A percentile compares a stretch with the other conserved stretches of the same genome.
Conservation (phyloP, 169 alveolate genomes). For the Plasmodium relictum region DNA sequence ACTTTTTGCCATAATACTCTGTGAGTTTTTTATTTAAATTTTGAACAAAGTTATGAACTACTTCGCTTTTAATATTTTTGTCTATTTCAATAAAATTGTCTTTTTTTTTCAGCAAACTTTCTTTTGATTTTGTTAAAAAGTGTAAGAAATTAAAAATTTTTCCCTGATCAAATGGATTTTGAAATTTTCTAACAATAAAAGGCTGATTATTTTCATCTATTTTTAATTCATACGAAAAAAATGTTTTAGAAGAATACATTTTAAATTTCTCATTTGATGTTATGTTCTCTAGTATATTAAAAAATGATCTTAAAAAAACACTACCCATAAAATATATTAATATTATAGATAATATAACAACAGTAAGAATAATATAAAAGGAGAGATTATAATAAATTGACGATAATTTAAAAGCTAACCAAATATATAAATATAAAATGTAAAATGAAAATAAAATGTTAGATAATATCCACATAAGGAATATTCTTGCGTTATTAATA, state of each 20-base stretch:
- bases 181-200: slow-evolving; percentile 25
- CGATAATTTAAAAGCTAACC: background rate
- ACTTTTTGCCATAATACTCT: slow-evolving; percentile 4
- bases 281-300: slow-evolving; percentile 66
- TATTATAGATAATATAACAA: slow-evolving; percentile 11
- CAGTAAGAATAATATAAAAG: slow-evolving; percentile 9
- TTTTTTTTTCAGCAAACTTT: slow-evolving; percentile 4
- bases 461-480: slow-evolving; percentile 41
- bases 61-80: slow-evolving; percentile 15
- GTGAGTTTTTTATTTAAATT: slow-evolving; percentile 16
- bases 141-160: slow-evolving; percentile 10
- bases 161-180: slow-evolving; percentile 73
- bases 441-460: slow-evolving; percentile 26
- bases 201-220: slow-evolving; percentile 61
- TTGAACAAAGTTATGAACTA: slow-evolving; percentile 35
- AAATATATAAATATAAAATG: slow-evolving; percentile 19
- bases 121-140: slow-evolving; percentile 54
- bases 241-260: slow-evolving; percentile 39
- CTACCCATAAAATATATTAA: slow-evolving; percentile 40
- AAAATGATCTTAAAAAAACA: slow-evolving; percentile 26
- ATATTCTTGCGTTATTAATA: slow-evolving; percentile 51
- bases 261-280: slow-evolving; percentile 66
- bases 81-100: slow-evolving; percentile 25
- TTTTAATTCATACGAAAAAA: slow-evolving; percentile 46
- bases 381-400: background rate